Conservation (phyloP, 768 basidiomycete species). For the Chalciporus chontae region DNA sequence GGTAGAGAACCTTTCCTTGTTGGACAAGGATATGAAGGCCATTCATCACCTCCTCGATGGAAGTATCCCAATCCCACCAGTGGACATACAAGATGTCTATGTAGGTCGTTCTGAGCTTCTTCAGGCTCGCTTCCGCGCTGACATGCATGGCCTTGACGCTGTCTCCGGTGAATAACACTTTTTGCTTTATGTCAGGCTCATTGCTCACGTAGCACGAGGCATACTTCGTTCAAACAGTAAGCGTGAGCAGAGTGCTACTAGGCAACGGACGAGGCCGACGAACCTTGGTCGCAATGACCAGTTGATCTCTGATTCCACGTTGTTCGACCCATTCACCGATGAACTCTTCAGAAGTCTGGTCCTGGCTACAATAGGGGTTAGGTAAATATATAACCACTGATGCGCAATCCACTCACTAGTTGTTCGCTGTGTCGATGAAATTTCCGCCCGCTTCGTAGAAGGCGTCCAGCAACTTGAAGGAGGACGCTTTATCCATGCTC, state of each 20-base stretch:
- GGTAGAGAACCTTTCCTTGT: conserved; percentile 43
- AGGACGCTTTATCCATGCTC: conserved; percentile 37
- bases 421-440: conserved; percentile 48
- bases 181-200: conserved; percentile 15
- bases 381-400: too few species aligned
- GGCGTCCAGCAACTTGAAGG: conserved; percentile 46
- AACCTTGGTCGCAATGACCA: conserved; percentile 44
- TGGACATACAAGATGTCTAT: conserved; percentile 58
- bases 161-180: conserved; percentile 36
- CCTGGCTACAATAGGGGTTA: conserved; percentile 35
- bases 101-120: conserved; percentile 56
- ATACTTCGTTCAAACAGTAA: too few species aligned
- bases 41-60: conserved; percentile 46
- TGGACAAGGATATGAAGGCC: conserved; percentile 40
- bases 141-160: conserved; percentile 33
- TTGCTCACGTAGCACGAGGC: conserved; percentile 8
- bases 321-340: conserved; percentile 50
- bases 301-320: conserved; percentile 42
- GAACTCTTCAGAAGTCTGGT: conserved; percentile 50
- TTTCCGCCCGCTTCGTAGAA: conserved; percentile 43
- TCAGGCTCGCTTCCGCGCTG: conserved; percentile 34
- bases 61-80: conserved; percentile 47
- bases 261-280: too few species aligned
- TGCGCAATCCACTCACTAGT: conserved; percentile 31
- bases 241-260: too few species aligned